Evolutionary conservation across 352 stramenopile genomes (phyloP).

Genomic region (Pythium phragmiticola): DNA sequence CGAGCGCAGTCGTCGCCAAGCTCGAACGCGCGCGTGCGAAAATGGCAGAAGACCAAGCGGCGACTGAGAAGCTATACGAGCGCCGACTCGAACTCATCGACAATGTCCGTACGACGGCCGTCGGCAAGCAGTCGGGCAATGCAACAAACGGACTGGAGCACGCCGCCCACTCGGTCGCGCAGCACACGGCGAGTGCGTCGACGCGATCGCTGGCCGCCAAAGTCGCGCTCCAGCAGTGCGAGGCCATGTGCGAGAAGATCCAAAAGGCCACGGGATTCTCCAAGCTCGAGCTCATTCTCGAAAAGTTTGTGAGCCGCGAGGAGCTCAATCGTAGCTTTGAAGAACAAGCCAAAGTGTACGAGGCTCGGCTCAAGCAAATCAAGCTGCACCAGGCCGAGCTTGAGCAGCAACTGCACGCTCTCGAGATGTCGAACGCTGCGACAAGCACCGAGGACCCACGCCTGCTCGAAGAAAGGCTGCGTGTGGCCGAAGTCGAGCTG

Average conservation of each 20-base stretch:
- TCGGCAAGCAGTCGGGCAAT: conserved; percentile 12
- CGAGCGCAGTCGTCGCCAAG: conserved; percentile 63
- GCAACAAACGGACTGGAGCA: conserved; percentile 25
- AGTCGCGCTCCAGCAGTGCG: conserved; percentile 74
- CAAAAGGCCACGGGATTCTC: conserved; percentile 77
- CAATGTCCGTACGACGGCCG: conserved; percentile 37
- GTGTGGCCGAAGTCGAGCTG: conserved; percentile 69
- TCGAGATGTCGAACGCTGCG: conserved; percentile 63
- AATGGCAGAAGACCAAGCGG: conserved; percentile 61
- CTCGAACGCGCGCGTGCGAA: conserved; percentile 62
- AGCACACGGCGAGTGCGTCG: conserved; percentile 35
- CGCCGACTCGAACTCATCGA: conserved; percentile 74
- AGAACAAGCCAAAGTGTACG: conserved; percentile 80
- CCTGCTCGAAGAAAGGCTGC: conserved; percentile 68
- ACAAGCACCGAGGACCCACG: conserved; percentile 57
- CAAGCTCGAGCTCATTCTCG: conserved; percentile 73
- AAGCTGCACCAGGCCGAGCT: conserved; percentile 68
- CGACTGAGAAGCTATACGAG: conserved; percentile 69
- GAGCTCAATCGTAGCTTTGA: conserved; percentile 81
- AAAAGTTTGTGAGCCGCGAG: conserved; percentile 78
- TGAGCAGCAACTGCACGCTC: conserved; percentile 61
- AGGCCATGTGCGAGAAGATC: conserved; percentile 83
- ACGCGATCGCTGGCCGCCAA: conserved; percentile 67
- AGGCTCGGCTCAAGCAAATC: conserved; percentile 78
- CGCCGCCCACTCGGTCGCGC: conserved; percentile 23